These are phyloP conservation scores for Pestalotiopsis sp. DNA, from an alignment of 2,329 filamentous ascomycete genomes.

Conservation along the genomic window DNA sequence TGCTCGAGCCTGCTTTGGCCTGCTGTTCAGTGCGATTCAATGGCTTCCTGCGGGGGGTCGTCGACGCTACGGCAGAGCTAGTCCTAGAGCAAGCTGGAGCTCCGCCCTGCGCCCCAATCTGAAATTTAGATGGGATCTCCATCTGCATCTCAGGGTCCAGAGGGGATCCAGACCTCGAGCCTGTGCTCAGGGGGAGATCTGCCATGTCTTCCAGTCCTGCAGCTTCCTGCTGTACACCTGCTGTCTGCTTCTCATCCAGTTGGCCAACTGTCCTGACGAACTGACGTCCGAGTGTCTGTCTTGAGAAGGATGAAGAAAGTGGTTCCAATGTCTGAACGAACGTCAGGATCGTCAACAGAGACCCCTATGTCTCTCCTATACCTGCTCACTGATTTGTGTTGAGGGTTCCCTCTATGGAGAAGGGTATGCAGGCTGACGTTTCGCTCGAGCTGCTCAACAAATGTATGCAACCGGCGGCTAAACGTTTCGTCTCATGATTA, in stretches of 20 bases:
- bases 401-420: neutral
- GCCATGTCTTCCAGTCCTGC: neutral
- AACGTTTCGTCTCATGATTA: no score
- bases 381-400: neutral
- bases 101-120: slow-evolving; percentile 8
- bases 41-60: neutral
- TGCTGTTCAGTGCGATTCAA: neutral
- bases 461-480: no score
- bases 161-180: neutral
- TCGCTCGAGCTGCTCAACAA: no score
- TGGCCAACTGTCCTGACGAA: no score
- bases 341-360: neutral
- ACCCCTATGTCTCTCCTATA: neutral
- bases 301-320: neutral
- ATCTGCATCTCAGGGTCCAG: neutral
- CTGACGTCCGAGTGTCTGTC: no score
- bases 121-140: slow-evolving; percentile 2
- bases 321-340: neutral
- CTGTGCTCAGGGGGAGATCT: neutral
- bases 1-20: neutral
- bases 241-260: no score
- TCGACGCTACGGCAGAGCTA: neutral
- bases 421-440: neutral
- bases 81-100: neutral
- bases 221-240: no score